These are phyloP conservation scores for Aphanocladium album DNA, from an alignment of 2,329 filamentous ascomycete species.

Conservation along the genomic window DNA sequence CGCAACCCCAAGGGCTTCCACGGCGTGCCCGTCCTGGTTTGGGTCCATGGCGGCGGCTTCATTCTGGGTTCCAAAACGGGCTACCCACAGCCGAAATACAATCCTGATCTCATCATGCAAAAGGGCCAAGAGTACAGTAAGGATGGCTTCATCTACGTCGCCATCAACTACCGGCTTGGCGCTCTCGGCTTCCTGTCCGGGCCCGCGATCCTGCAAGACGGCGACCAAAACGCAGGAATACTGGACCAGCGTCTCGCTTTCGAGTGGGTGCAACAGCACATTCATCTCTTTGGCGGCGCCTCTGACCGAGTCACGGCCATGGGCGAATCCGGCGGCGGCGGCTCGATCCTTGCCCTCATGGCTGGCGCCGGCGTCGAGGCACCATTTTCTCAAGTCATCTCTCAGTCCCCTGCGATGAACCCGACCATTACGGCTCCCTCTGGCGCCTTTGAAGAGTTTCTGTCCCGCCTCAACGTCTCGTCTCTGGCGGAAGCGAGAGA, in stretches of 20 bases:
- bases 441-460: conserved; percentile 10
- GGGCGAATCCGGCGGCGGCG: conserved; percentile 42
- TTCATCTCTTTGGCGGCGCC: conserved; percentile 40
- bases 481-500: conserved; percentile 8
- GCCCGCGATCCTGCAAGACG: conserved; percentile 8
- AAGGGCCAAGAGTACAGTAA: not conserved
- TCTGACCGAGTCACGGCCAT: conserved; percentile 37
- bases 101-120: conserved; percentile 23
- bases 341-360: conserved; percentile 32
- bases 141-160: conserved; percentile 32
- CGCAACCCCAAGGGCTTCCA: conserved; percentile 14
- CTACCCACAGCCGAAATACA: conserved; percentile 20
- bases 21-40: conserved; percentile 21
- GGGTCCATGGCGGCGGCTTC: conserved; percentile 26
- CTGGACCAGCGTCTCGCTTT: conserved; percentile 35
- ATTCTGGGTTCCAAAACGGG: conserved; percentile 25
- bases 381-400: conserved; percentile 25
- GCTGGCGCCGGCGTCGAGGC: conserved; percentile 23
- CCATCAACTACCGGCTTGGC: conserved; percentile 34
- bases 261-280: conserved; percentile 37
- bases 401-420: conserved; percentile 7
- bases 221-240: conserved; percentile 23
- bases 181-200: conserved; percentile 28
- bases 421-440: not conserved
- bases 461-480: conserved; percentile 9